Evolutionary conservation across 1,284 basidiomycete genomes (phyloP), one percentile per base, ranked within the genome.

Genomic region (Cutaneotrichosporon sp.): DNA sequence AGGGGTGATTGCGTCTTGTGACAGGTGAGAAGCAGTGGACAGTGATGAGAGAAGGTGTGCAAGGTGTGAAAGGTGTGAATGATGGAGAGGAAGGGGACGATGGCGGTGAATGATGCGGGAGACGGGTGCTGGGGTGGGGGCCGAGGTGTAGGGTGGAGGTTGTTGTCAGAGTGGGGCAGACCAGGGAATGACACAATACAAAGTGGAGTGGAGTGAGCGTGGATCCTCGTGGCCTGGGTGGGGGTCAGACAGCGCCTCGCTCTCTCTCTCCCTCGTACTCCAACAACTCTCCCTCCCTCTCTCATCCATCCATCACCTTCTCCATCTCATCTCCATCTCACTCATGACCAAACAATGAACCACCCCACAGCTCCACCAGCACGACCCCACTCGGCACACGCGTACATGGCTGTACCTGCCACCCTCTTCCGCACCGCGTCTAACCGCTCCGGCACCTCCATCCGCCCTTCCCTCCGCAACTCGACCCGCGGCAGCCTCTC

Each of bases 401-500:
- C 75, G 1, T 67, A 72, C 52, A 67, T 72, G 58, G 46, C 65
- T 14, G 62, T 76, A n/a, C n/a, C n/a, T 42, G 69, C 69, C 33
- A 54, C 38, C 24, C 56, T 66, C 10, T 66, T 66, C 45, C 61
- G 65, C 50, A 56, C 61, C 1, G 45, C 53, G 3, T 61, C 59
- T 3, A 34, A n/a, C 24, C 31, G 36, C 24, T 56, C 54, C 8
- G 36, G 22, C 5, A 16, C 25, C 6, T 20, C 20, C n/a, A n/a
- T n/a, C 3, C 45, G 52, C 13, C 52, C 52, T 2, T n/a, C 45
- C 2, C 42, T 38, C 1, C 59, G 60, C 27, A 43, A 18, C n/a
- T 50, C 84, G 22, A 87, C 87, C 2, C 84, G 85, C 1, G 56
- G 18, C 14, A 33, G 25, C 18, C 31, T 50, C 11, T 57, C 56